Percentiles rank a stretch among this genome's conserved stretches.
These are phyloP conservation scores for Filobasidium uniguttulatum DNA, from an alignment of 1,284 basidiomycete genomes.

Conservation along the genomic window DNA sequence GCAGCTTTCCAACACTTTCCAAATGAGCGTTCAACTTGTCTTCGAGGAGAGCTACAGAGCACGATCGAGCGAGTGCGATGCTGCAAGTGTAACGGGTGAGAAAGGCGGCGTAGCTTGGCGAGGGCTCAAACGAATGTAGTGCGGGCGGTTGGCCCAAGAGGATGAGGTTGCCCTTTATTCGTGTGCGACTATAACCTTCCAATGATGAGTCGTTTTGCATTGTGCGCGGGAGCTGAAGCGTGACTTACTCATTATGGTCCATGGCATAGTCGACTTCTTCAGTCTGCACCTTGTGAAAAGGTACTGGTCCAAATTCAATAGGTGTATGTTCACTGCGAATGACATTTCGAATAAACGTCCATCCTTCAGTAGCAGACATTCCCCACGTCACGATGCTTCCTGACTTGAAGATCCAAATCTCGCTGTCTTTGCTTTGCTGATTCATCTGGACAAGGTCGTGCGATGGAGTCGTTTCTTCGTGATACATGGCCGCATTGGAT, in stretches of 20 bases:
- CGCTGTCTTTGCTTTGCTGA: constrained; percentile 51
- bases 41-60: constrained; percentile 68
- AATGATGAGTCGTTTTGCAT: background rate
- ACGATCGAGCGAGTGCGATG: constrained; percentile 73
- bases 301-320: constrained; percentile 49
- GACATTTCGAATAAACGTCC: constrained; percentile 51
- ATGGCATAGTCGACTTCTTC: constrained; percentile 83
- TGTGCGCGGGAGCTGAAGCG: no score
- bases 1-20: constrained; percentile 60
- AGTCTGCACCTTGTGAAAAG: constrained; percentile 52
- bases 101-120: constrained; percentile 41
- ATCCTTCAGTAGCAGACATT: constrained; percentile 61
- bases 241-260: constrained; percentile 63
- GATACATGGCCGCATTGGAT: background rate
- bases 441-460: background rate
- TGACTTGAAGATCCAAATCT: constrained; percentile 71
- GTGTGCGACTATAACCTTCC: constrained; percentile 49
- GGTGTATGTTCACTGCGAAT: constrained; percentile 42
- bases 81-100: constrained; percentile 77
- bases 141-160: constrained; percentile 59
- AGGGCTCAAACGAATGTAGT: constrained; percentile 32
- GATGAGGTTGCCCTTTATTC: constrained; percentile 75
- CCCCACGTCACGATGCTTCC: constrained; percentile 83
- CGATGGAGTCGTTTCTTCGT: background rate
- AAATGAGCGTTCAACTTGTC: constrained; percentile 66